These are phyloP conservation scores for Sungouiozyma intestinalis DNA, from an alignment of 805 yeast genomes.

Conservation along the genomic window DNA sequence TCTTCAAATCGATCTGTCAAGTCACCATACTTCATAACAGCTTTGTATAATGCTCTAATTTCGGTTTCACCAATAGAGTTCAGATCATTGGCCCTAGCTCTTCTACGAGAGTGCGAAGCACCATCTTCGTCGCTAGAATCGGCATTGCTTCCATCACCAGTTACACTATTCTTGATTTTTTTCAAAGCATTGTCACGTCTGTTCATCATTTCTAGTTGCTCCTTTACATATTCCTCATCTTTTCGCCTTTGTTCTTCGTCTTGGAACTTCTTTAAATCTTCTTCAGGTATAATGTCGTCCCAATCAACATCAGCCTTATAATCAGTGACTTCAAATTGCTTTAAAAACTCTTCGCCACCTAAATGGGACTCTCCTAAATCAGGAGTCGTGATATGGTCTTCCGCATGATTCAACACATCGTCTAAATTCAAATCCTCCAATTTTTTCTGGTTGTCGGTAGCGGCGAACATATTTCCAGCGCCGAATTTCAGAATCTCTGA, in stretches of 20 bases:
- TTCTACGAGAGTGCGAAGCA: constrained; percentile 30
- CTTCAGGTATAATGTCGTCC: constrained; percentile 98
- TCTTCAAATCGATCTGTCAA: constrained; percentile 69
- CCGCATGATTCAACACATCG: constrained; percentile 93
- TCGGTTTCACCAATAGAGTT: constrained; percentile 72
- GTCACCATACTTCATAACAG: constrained; percentile 76
- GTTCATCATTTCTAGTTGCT: constrained; percentile 79
- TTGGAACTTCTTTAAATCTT: constrained; percentile 77
- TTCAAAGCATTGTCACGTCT: constrained; percentile 69
- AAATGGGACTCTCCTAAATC: constrained; percentile 94
- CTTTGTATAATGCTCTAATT: constrained; percentile 72
- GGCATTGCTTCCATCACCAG: constrained; percentile 32
- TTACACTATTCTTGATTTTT: constrained; percentile 37
- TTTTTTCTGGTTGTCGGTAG: constrained; percentile 89
- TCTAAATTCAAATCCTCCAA: constrained; percentile 91
- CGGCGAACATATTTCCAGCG: constrained; percentile 96
- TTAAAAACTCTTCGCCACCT: constrained; percentile 96
- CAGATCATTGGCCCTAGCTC: constrained; percentile 35
- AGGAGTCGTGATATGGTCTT: constrained; percentile 92
- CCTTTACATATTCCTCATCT: constrained; percentile 79
- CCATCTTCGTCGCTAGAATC: constrained; percentile 26
- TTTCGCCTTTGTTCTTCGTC: constrained; percentile 80
- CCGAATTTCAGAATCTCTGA: constrained; percentile 94
- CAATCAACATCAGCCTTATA: constrained; percentile 97
- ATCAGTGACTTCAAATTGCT: constrained; percentile 96